phyloP scores from a whole-genome alignment of 1,284 basidiomycete genomes.

The Rhodotorula glutinis region DNA sequence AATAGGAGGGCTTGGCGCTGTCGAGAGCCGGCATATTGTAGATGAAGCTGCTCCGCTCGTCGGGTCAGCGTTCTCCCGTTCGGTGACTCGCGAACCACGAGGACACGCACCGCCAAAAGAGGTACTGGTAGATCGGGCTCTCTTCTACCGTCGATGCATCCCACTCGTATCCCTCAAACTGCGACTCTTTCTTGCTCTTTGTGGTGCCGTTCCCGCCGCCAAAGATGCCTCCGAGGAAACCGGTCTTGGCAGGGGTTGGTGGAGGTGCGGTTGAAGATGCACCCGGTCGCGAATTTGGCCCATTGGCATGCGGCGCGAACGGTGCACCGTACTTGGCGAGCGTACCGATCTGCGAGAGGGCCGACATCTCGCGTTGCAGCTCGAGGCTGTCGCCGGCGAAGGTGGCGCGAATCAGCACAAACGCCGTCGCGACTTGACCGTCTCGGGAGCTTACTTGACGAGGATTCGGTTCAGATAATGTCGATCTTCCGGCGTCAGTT shows the following conservation, averaged over 20 bases:
- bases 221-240: conserved; percentile 1
- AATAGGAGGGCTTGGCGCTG: conserved; percentile 29
- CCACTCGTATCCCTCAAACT: conserved; percentile 30
- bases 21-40: conserved; percentile 26
- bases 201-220: conserved; percentile 2
- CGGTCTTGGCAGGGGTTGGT: not conserved
- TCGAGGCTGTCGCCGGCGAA: conserved; percentile 21
- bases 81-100: no score
- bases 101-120: conserved; percentile 34
- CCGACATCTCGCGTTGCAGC: conserved; percentile 29
- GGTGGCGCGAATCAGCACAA: no score
- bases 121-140: conserved; percentile 28
- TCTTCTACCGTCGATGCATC: conserved; percentile 1
- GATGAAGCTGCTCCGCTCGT: conserved; percentile 21
- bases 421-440: not conserved
- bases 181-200: conserved; percentile 7
- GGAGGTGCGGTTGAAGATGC: not conserved
- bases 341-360: conserved; percentile 31
- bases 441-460: conserved; percentile 23
- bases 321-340: conserved; percentile 30
- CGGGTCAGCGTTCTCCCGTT: not conserved
- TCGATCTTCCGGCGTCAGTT: conserved; percentile 28
- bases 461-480: conserved; percentile 37
- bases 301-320: conserved; percentile 32
- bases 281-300: conserved; percentile 32